Evolutionary conservation across 345 rosid species (phyloP).

Genomic region (Conringia planisiliqua): DNA sequence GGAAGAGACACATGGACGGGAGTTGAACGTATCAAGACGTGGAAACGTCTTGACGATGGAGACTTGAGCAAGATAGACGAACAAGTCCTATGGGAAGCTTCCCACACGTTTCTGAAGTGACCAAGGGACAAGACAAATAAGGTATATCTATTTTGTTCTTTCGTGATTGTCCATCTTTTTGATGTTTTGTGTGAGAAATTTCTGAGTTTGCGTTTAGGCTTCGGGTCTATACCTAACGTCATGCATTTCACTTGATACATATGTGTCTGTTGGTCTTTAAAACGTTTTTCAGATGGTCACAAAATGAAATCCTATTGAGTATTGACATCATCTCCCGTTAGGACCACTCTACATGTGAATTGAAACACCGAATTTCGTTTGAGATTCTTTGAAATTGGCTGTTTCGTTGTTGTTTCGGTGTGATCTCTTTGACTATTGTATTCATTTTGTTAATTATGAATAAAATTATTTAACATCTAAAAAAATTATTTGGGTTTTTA

Average conservation of each 20-base stretch:
- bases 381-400: not conserved
- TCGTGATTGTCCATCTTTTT: not conserved
- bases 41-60: conserved; percentile 85
- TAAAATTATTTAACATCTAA: not conserved
- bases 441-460: not conserved
- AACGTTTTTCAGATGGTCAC: conserved; percentile 30
- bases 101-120: conserved; percentile 9
- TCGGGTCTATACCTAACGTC: not conserved
- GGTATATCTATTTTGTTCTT: conserved; percentile 16
- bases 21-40: conserved; percentile 58
- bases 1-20: conserved; percentile 57
- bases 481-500: not conserved
- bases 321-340: not conserved
- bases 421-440: conserved; percentile 22
- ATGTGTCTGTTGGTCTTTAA: not conserved
- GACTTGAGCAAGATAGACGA: conserved; percentile 64
- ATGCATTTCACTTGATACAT: not conserved
- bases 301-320: not conserved
- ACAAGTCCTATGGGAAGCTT: conserved; percentile 65
- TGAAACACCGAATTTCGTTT: conserved; percentile 8
- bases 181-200: conserved; percentile 12
- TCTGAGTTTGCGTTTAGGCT: not conserved
- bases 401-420: conserved; percentile 5
- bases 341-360: conserved; percentile 17
- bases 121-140: not conserved